These are phyloP conservation scores for Pestalotiopsis sp. DNA, from an alignment of 2,329 filamentous ascomycete species.

Conservation along the genomic window DNA sequence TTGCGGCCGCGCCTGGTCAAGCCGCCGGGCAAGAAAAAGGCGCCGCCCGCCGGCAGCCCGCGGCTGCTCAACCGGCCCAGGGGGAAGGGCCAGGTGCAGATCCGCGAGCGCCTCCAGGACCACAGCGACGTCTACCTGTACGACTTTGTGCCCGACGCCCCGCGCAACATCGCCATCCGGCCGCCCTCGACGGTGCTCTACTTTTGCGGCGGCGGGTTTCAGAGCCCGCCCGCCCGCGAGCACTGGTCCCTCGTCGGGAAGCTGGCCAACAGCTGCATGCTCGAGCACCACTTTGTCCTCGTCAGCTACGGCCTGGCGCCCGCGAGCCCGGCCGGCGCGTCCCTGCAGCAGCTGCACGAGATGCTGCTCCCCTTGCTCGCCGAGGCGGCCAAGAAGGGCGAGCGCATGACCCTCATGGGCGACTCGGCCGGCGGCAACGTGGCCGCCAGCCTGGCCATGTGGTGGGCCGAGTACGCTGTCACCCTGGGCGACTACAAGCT, in stretches of 20 bases:
- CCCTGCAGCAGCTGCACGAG: conserved; percentile 48
- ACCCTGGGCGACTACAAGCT: conserved; percentile 31
- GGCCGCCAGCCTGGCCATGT: conserved; percentile 35
- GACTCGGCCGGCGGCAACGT: conserved; percentile 60
- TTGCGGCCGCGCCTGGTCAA: conserved; percentile 19
- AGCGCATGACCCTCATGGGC: conserved; percentile 51
- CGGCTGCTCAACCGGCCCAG: conserved; percentile 14
- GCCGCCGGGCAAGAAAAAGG: conserved; percentile 3
- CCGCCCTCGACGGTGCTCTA: conserved; percentile 43
- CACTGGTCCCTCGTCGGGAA: conserved; percentile 55
- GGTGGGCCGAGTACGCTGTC: conserved; percentile 28
- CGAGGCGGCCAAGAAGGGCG: conserved; percentile 35
- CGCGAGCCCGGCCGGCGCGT: conserved; percentile 46
- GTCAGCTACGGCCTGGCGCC: conserved; percentile 58
- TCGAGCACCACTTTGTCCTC: conserved; percentile 42
- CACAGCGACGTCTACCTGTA: conserved; percentile 18
- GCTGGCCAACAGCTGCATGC: conserved; percentile 40
- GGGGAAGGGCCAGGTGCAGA: conserved; percentile 8
- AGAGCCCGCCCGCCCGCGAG: conserved; percentile 46
- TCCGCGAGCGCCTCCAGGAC: conserved; percentile 16
- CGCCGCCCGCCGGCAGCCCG: conserved; percentile 17
- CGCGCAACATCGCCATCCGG: conserved; percentile 19
- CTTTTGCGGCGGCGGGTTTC: conserved; percentile 59
- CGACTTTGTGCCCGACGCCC: conserved; percentile 14
- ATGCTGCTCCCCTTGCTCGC: conserved; percentile 44